Conservation (phyloP, 371 early-diverging fungal genomes). For the Rhizopus sp. region DNA sequence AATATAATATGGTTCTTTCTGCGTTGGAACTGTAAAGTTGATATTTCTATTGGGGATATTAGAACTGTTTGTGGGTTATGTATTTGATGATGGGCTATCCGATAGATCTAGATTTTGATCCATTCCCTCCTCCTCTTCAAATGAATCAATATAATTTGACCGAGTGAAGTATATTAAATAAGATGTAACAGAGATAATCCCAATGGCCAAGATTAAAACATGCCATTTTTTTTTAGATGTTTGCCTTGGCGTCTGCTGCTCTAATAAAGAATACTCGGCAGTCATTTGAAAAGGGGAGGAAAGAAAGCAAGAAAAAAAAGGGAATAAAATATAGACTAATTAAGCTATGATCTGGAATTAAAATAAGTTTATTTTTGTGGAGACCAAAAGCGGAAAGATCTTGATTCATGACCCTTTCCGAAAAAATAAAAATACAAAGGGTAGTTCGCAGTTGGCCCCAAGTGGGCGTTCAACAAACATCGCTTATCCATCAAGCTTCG, state of each 20-base stretch:
- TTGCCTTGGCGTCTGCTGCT: neutral
- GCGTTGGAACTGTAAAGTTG: conserved; percentile 11
- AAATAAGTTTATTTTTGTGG: too few species aligned
- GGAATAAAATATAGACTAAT: neutral
- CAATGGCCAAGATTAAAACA: neutral
- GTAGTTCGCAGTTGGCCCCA: too few species aligned
- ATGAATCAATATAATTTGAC: neutral
- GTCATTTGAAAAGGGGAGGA: neutral
- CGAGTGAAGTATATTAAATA: neutral
- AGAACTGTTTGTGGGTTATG: neutral
- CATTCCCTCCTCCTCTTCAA: neutral
- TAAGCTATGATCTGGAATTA: too few species aligned
- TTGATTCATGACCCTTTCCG: too few species aligned
- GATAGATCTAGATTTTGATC: neutral
- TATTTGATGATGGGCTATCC: neutral
- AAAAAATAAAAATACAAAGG: too few species aligned
- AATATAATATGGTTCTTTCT: conserved; percentile 8
- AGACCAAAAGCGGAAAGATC: too few species aligned
- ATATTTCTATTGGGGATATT: conserved; percentile 10
- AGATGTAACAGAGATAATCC: neutral
- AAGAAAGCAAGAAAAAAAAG: neutral
- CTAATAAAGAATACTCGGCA: conserved; percentile 1
- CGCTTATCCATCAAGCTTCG: too few species aligned
- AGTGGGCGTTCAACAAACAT: too few species aligned
- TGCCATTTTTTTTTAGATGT: neutral